Percentiles rank a stretch among this genome's conserved stretches.
Evolutionary conservation across 2,329 filamentous ascomycete genomes (phyloP).

Genomic region (Fusarium avenaceum): DNA sequence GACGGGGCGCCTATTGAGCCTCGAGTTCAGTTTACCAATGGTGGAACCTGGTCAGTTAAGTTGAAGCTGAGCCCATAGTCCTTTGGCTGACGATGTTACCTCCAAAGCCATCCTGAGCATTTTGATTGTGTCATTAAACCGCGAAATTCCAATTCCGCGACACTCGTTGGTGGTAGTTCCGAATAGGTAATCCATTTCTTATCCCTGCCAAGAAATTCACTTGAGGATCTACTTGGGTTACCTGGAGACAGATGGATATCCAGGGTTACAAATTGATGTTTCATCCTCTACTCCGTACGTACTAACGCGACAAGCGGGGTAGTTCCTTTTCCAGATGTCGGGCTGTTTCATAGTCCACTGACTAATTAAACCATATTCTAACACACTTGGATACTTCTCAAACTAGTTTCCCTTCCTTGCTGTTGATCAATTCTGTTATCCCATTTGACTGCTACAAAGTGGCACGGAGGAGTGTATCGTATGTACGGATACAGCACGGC

Average conservation of each 20-base stretch:
- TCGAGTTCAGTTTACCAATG: slow-evolving; percentile 50
- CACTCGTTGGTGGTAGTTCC: slow-evolving; percentile 27
- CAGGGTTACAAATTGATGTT: background rate
- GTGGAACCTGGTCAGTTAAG: slow-evolving; percentile 52
- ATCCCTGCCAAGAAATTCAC: background rate
- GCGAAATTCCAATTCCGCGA: slow-evolving; percentile 32
- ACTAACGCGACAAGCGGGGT: background rate
- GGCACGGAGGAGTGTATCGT: background rate
- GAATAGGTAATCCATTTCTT: background rate
- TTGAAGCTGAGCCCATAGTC: background rate
- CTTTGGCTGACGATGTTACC: slow-evolving; percentile 11
- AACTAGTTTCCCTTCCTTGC: background rate
- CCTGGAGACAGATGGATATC: background rate
- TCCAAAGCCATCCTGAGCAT: slow-evolving; percentile 51
- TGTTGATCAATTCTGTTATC: background rate
- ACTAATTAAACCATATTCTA: background rate
- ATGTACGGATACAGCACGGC: background rate
- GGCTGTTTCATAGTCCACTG: background rate
- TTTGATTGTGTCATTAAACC: slow-evolving; percentile 50
- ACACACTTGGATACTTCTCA: background rate
- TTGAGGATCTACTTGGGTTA: background rate
- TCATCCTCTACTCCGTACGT: too few species aligned
- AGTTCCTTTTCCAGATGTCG: background rate
- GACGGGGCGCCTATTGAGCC: slow-evolving; percentile 50
- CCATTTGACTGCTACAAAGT: background rate